phyloP scores from a whole-genome alignment of 768 basidiomycete genomes.

The Nevesoporus exiguus region DNA sequence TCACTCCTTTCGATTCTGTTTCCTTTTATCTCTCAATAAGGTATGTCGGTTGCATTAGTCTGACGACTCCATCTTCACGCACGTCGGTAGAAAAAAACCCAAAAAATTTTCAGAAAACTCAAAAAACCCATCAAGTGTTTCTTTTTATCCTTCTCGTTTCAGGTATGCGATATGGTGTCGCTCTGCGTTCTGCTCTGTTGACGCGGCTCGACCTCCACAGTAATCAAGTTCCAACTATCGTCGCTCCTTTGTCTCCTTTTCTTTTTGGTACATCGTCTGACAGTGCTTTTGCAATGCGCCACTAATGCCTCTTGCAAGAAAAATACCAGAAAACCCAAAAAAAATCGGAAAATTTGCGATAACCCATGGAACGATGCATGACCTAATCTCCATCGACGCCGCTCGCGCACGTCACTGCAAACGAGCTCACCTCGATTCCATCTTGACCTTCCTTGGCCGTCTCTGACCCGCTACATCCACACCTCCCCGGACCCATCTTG shows the following conservation, averaged over 20 bases:
- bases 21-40: background rate
- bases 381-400: background rate
- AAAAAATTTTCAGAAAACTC: background rate
- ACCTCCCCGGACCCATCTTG: too few relatives aligned
- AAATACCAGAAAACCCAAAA: background rate
- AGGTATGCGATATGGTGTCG: background rate
- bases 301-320: background rate
- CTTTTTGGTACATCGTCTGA: background rate
- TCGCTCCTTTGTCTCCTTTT: background rate
- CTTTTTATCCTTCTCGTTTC: background rate
- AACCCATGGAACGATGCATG: background rate
- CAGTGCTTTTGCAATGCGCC: too few relatives aligned
- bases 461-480: too few relatives aligned
- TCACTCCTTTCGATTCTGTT: background rate
- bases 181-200: background rate
- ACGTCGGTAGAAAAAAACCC: background rate
- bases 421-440: background rate
- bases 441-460: background rate
- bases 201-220: background rate
- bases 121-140: background rate
- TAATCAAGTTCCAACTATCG: background rate
- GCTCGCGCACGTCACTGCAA: background rate
- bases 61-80: background rate
- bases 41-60: background rate
- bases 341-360: conserved; percentile 5